Evolutionary conservation across 257 asterid genomes (phyloP), one percentile per base, ranked within the genome.

Genomic region (Paraleonurus japonicus): DNA sequence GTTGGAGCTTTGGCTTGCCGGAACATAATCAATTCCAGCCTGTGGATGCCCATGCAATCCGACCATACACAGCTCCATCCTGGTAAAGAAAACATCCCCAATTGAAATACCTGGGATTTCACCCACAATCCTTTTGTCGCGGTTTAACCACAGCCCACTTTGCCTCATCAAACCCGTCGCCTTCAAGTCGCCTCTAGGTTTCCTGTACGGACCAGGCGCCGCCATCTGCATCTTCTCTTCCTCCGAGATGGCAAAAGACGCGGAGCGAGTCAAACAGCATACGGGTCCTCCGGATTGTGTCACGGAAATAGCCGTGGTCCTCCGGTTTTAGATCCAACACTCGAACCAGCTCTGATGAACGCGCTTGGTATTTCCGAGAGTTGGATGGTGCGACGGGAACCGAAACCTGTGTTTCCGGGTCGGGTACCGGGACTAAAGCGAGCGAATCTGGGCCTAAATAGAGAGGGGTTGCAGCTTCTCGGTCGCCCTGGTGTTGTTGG

Each of bases 1-100:
- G n/a, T 89, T 92, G 0, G 96, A 83, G 80, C 96, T 89, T 43
- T 85, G 92, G 35, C 76, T 81, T 0, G 89, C 81, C 0, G 97
- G 81, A 6, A 91, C 86, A 50, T 87, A 88, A 76, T 91, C 97
- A 80, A 91, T 91, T 37, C 97, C 97, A 10, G 97, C 97, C 74
- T 91, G 97, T 6, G 85, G 76, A 69, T 91, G 96, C 3, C 97
- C 97, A 69, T 91, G 97, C 69, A 91, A 80, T 10, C 97, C 97
- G 41, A 91, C 74, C 11, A 91, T 96, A 68, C 90, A 87, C 55
- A 91, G 50, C 45, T 91, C 97, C 91, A 86, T 85, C 72, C 97
- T 81, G 59, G 80, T 87, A 23, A 84, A 84, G 87, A 84, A 91
- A 16, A 91, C 79, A 47, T 91, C 97, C 5, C 97, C 97, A 23